Conservation (phyloP, 2,329 filamentous ascomycete genomes). For the Colletotrichum graminicola region DNA sequence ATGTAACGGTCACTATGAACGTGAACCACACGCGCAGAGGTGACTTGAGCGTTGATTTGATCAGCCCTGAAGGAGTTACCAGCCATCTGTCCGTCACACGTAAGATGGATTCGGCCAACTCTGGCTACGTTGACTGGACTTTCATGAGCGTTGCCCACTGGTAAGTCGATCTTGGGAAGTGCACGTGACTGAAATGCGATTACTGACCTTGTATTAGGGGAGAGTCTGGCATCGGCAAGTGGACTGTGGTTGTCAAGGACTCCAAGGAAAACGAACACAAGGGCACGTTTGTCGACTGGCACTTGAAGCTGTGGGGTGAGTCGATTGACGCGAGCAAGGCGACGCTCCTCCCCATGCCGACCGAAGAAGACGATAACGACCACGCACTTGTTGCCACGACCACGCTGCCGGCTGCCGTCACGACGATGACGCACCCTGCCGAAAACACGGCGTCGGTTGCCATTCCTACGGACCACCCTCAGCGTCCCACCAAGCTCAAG, state of each 20-base stretch:
- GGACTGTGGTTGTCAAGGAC: conserved; percentile 93
- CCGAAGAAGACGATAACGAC: conserved; percentile 85
- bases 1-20: conserved; percentile 98
- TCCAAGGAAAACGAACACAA: conserved; percentile 79
- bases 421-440: conserved; percentile 64
- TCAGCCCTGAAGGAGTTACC: conserved; percentile 83
- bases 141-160: conserved; percentile 99
- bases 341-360: conserved; percentile 82
- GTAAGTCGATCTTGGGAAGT: conserved; percentile 62
- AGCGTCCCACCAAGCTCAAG: conserved; percentile 69
- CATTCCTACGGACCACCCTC: conserved; percentile 72
- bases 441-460: conserved; percentile 56
- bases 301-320: conserved; percentile 94
- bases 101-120: conserved; percentile 71
- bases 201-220: conserved; percentile 68
- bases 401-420: conserved; percentile 69
- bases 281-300: conserved; percentile 91
- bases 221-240: conserved; percentile 86
- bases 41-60: conserved; percentile 91
- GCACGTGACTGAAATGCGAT: background rate
- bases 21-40: conserved; percentile 87
- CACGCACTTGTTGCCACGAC: conserved; percentile 76
- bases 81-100: conserved; percentile 87
- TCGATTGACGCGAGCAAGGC: conserved; percentile 81
- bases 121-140: conserved; percentile 94